phyloP scores from a whole-genome alignment of 495 filamentous ascomycete species.

The Lophiotrema nucula region DNA sequence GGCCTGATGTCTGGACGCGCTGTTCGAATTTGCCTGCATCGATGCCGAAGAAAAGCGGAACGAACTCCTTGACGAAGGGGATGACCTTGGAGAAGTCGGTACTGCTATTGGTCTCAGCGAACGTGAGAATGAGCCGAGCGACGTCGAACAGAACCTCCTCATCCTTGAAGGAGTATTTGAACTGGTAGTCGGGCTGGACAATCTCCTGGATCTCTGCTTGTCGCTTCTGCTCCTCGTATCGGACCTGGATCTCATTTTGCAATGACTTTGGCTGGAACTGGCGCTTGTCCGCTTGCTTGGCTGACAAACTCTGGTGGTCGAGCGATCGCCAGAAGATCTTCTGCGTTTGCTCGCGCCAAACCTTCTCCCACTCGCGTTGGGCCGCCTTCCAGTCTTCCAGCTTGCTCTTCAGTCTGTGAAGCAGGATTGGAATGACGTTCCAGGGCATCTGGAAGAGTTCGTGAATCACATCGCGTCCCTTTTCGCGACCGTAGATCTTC shows the following conservation, averaged over 20 bases:
- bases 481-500: conserved; percentile 92
- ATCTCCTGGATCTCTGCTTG: conserved; percentile 58
- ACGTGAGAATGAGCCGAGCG: conserved; percentile 73
- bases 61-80: conserved; percentile 83
- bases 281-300: conserved; percentile 82
- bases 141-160: conserved; percentile 77
- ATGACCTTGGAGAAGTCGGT: conserved; percentile 73
- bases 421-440: conserved; percentile 78
- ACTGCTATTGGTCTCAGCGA: conserved; percentile 66
- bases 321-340: conserved; percentile 91
- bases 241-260: conserved; percentile 78
- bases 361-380: conserved; percentile 97
- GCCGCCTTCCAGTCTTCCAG: conserved; percentile 96
- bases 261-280: conserved; percentile 84
- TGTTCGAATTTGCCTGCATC: conserved; percentile 71
- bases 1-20: conserved; percentile 69
- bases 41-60: conserved; percentile 85
- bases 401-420: conserved; percentile 86
- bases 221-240: conserved; percentile 79
- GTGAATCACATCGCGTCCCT: conserved; percentile 74
- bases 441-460: conserved; percentile 80
- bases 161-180: conserved; percentile 69
- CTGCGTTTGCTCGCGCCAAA: conserved; percentile 93
- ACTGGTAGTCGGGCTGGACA: conserved; percentile 66
- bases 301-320: conserved; percentile 88